A percentile compares a stretch with the other conserved stretches of the same genome.
Conservation (phyloP, 108 stramenopile species). For the Stephanodiscus minutulus region DNA sequence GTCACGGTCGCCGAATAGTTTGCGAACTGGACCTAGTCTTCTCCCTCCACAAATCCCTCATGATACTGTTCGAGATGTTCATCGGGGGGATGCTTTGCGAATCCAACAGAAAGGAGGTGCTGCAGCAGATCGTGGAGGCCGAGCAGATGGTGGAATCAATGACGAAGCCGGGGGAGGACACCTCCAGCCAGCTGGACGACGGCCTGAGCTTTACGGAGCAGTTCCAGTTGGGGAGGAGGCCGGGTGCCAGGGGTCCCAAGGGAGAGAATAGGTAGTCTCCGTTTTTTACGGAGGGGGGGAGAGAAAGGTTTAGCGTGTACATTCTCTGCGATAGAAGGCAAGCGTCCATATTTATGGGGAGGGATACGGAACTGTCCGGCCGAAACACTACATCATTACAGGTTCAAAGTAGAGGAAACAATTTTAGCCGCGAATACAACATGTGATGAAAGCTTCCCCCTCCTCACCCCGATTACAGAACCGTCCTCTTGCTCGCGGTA, state of each 20-base stretch:
- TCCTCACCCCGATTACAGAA: too few relatives aligned
- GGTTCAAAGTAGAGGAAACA: too few relatives aligned
- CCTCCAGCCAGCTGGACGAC: conserved; percentile 83
- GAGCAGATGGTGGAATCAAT: conserved; percentile 86
- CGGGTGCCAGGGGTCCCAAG: conserved; percentile 67
- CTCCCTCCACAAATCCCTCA: conserved; percentile 94
- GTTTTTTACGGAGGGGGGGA: neutral
- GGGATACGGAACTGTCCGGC: too few relatives aligned
- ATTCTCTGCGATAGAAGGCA: neutral
- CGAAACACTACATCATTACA: neutral
- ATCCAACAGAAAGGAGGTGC: conserved; percentile 78
- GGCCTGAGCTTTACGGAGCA: conserved; percentile 87
- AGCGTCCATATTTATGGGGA: too few relatives aligned
- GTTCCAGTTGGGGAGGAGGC: conserved; percentile 86
- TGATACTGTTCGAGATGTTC: conserved; percentile 95
- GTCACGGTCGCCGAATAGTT: conserved; percentile 34
- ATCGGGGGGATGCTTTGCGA: conserved; percentile 92
- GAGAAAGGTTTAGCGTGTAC: neutral
- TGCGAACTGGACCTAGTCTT: conserved; percentile 99
- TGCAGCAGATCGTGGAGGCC: conserved; percentile 84
- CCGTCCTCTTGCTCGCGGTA: conserved; percentile 89
- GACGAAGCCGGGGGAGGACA: conserved; percentile 89
- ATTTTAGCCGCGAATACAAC: too few relatives aligned
- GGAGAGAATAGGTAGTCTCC: conserved; percentile 44
- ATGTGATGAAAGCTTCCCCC: too few relatives aligned